A percentile compares a stretch with the other conserved stretches of the same genome.
phyloP scores from a whole-genome alignment of 257 asterid genomes.

The Nicotiana otophora region DNA sequence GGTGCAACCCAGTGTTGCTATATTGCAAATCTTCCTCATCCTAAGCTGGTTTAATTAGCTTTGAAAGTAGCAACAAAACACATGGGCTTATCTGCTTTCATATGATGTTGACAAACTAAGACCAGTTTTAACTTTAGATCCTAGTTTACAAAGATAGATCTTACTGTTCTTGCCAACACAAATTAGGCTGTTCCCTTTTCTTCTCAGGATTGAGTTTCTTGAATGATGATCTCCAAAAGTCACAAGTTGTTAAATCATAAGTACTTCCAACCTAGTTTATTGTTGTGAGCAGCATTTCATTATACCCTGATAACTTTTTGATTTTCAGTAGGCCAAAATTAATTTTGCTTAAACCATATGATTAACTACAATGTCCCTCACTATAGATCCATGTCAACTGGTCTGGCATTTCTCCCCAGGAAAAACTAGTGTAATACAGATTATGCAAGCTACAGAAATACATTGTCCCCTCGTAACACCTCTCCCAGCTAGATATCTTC shows the following conservation, averaged over 20 bases:
- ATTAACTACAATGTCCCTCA: neutral
- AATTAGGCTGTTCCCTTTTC: neutral
- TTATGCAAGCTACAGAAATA: no score
- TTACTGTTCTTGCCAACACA: neutral
- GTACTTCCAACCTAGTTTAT: neutral
- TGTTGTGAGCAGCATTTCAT: neutral
- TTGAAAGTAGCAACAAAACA: neutral
- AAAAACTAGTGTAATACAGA: neutral
- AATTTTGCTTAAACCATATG: no score
- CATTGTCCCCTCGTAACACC: no score
- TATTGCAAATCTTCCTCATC: neutral
- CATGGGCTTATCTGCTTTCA: neutral
- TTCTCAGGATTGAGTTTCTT: neutral
- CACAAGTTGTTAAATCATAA: neutral
- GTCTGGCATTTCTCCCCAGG: neutral
- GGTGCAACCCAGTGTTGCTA: neutral
- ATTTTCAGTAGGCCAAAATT: neutral
- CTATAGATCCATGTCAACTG: neutral
- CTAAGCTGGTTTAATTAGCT: neutral
- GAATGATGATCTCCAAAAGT: neutral
- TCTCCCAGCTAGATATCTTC: no score
- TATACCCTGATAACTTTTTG: neutral
- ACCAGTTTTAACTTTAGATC: neutral
- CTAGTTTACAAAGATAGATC: neutral
- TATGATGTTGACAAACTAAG: neutral